Percentiles rank a stretch among this genome's conserved stretches.
Evolutionary conservation across 2,329 filamentous ascomycete genomes (phyloP).

Genomic region (Daldinia eschscholtzii): DNA sequence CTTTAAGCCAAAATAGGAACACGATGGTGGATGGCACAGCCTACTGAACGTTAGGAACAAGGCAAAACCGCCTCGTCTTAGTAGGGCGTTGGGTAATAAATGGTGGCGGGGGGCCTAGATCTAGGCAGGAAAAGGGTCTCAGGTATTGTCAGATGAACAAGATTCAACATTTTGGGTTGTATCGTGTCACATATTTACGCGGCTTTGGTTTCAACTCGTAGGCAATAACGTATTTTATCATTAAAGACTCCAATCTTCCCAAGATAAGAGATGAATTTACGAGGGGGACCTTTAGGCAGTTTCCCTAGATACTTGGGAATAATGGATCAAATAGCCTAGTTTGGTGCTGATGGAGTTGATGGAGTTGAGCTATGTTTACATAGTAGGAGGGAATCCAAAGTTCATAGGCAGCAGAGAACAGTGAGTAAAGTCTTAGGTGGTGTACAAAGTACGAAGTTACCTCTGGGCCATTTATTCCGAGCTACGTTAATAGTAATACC

Average conservation of each 20-base stretch:
- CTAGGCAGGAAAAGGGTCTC: slow-evolving; percentile 12
- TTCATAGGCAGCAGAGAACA: not conserved
- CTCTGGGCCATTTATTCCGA: not conserved
- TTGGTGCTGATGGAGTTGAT: not conserved
- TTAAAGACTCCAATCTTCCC: not conserved
- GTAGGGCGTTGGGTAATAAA: not conserved
- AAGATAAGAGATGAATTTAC: not conserved
- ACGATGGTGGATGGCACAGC: slow-evolving; percentile 37
- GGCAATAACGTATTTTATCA: not conserved
- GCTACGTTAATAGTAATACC: not conserved
- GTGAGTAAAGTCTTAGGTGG: not conserved
- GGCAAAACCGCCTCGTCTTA: slow-evolving; percentile 20
- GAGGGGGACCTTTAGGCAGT: not conserved
- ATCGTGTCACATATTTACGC: slow-evolving; percentile 9
- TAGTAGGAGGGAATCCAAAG: not conserved
- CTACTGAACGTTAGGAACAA: slow-evolving; percentile 1
- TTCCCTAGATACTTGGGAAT: no score
- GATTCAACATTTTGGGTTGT: slow-evolving; percentile 13
- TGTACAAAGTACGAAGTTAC: not conserved
- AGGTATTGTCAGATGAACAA: slow-evolving; percentile 32
- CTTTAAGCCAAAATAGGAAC: slow-evolving; percentile 26
- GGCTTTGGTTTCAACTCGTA: not conserved
- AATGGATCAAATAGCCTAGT: not conserved
- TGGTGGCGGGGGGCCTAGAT: slow-evolving; percentile 15
- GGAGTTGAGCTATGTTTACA: not conserved